Percentiles rank a stretch among this genome's conserved stretches.
These are phyloP conservation scores for Penicillium digitatum DNA, from an alignment of 2,329 filamentous ascomycete genomes.

Conservation along the genomic window DNA sequence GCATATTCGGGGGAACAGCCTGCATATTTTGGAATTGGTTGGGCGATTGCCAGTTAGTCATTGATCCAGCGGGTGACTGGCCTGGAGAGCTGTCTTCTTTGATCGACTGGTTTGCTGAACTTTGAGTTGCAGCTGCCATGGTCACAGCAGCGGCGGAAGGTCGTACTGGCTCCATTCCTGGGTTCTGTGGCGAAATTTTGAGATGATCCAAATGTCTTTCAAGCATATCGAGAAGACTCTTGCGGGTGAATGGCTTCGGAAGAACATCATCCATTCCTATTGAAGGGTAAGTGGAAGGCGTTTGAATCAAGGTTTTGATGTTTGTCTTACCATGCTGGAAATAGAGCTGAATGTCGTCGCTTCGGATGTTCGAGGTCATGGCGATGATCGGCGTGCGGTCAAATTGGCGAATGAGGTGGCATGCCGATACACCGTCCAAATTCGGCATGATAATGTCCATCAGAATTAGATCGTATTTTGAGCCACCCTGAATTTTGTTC, in stretches of 20 bases:
- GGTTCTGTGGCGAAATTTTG: conserved; percentile 60
- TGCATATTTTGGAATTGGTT: conserved; percentile 56
- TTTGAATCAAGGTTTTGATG: not conserved
- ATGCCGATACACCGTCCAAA: conserved; percentile 90
- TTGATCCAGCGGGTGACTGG: conserved; percentile 56
- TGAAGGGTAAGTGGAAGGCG: conserved; percentile 24
- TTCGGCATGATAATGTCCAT: conserved; percentile 98
- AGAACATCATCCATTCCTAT: conserved; percentile 97
- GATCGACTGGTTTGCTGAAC: conserved; percentile 52
- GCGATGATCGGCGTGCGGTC: conserved; percentile 84
- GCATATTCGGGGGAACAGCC: conserved; percentile 50
- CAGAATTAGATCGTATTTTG: conserved; percentile 67
- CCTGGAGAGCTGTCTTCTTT: conserved; percentile 62
- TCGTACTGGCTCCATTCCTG: conserved; percentile 48
- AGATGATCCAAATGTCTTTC: conserved; percentile 85
- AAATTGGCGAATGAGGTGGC: conserved; percentile 85
- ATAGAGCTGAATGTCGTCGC: conserved; percentile 94
- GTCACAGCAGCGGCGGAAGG: conserved; percentile 39
- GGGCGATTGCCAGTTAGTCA: conserved; percentile 62
- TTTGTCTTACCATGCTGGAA: conserved; percentile 78
- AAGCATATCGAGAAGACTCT: conserved; percentile 77
- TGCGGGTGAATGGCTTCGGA: conserved; percentile 92
- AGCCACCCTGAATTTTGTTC: conserved; percentile 68
- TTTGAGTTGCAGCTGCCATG: conserved; percentile 43
- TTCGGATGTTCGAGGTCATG: conserved; percentile 97